These are phyloP conservation scores for Aschersonia sp. DNA, from an alignment of 2,329 filamentous ascomycete genomes.

Conservation along the genomic window DNA sequence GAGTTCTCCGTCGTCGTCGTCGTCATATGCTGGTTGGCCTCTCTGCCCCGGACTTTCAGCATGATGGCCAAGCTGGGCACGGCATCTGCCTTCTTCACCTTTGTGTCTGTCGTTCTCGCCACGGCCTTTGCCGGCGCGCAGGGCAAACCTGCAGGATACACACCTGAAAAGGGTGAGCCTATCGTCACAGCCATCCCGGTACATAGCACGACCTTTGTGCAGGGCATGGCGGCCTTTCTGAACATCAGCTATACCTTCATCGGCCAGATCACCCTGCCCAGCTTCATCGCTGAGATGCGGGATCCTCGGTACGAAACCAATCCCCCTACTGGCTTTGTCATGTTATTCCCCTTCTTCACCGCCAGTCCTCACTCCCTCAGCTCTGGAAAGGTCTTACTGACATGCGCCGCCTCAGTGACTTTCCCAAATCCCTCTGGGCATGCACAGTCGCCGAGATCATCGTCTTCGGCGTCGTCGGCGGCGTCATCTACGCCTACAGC, in stretches of 20 bases:
- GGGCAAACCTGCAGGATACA: conserved; percentile 55
- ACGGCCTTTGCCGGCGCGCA: conserved; percentile 72
- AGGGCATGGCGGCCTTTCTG: conserved; percentile 75
- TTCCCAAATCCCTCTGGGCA: conserved; percentile 83
- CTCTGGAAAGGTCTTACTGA: too few species aligned
- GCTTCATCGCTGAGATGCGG: conserved; percentile 91
- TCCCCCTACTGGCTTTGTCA: neutral
- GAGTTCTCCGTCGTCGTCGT: conserved; percentile 63
- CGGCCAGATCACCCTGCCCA: conserved; percentile 84
- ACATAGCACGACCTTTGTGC: conserved; percentile 62
- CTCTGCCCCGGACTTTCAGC: conserved; percentile 73
- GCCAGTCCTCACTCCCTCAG: too few species aligned
- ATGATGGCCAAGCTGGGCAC: conserved; percentile 69
- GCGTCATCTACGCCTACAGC: conserved; percentile 72
- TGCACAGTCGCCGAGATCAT: conserved; percentile 82
- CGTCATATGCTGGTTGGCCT: conserved; percentile 62
- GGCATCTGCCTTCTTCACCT: conserved; percentile 73
- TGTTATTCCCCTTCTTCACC: too few species aligned
- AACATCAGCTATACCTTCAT: conserved; percentile 97
- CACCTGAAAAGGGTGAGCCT: conserved; percentile 42
- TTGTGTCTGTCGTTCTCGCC: conserved; percentile 74
- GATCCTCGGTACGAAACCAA: conserved; percentile 29
- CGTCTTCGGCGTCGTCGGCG: conserved; percentile 70
- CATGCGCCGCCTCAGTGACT: conserved; percentile 40
- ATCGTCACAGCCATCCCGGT: conserved; percentile 55